A percentile compares a stretch with the other conserved stretches of the same genome.
Conservation (phyloP, 2,329 filamentous ascomycete genomes). For the Capronia americana region DNA sequence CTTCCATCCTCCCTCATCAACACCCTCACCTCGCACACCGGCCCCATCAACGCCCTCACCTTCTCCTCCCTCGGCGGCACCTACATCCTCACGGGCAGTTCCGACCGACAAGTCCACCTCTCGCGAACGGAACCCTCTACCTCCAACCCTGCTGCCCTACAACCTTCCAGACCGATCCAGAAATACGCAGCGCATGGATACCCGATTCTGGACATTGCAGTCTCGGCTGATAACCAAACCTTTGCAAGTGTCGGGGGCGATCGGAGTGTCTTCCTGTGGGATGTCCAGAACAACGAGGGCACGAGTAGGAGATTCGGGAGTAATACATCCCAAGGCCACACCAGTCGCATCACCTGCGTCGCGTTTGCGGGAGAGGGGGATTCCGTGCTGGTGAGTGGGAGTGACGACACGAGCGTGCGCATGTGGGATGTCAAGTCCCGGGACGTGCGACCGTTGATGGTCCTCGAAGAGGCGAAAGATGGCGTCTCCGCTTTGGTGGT, state of each 20-base stretch:
- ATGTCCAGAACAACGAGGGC: slow-evolving; percentile 75
- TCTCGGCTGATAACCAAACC: slow-evolving; percentile 75
- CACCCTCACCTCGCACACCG: slow-evolving; percentile 54
- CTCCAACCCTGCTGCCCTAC: slow-evolving; percentile 40
- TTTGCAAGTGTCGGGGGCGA: slow-evolving; percentile 92
- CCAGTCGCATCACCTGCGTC: slow-evolving; percentile 76
- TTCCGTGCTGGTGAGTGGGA: slow-evolving; percentile 72
- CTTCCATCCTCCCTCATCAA: slow-evolving; percentile 52
- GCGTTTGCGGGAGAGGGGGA: slow-evolving; percentile 76
- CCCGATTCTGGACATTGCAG: slow-evolving; percentile 80
- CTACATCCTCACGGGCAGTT: slow-evolving; percentile 83
- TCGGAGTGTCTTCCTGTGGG: slow-evolving; percentile 91
- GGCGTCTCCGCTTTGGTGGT: slow-evolving; percentile 47
- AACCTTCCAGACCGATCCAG: slow-evolving; percentile 69
- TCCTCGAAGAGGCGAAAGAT: slow-evolving; percentile 75
- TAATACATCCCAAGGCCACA: slow-evolving; percentile 64
- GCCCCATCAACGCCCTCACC: slow-evolving; percentile 71
- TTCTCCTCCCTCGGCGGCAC: slow-evolving; percentile 76
- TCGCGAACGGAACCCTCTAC: slow-evolving; percentile 68
- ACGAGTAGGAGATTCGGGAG: slow-evolving; percentile 77
- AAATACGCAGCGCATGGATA: slow-evolving; percentile 91
- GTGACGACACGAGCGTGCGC: slow-evolving; percentile 76
- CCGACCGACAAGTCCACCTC: slow-evolving; percentile 83
- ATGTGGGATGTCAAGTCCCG: slow-evolving; percentile 72
- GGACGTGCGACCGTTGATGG: slow-evolving; percentile 70